A percentile compares a stretch with the other conserved stretches of the same genome.
These are phyloP conservation scores for Beauveria varroae DNA, from an alignment of 2,329 filamentous ascomycete species.

Conservation along the genomic window DNA sequence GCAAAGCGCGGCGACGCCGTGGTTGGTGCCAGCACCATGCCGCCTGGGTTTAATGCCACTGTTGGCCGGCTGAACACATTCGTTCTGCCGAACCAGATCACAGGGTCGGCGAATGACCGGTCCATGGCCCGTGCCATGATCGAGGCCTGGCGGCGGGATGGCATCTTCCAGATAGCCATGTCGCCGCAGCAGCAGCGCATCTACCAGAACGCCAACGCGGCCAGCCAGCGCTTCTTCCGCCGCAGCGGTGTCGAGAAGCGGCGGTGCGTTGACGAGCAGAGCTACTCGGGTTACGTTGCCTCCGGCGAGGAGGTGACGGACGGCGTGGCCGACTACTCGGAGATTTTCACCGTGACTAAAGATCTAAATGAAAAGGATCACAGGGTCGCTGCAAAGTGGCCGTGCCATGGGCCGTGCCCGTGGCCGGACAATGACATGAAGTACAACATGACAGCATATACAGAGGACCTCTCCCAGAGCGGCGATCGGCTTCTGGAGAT, in stretches of 20 bases:
- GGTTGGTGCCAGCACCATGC: slow-evolving; percentile 15
- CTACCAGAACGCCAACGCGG: slow-evolving; percentile 28
- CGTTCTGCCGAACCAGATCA: slow-evolving; percentile 30
- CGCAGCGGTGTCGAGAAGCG: slow-evolving; percentile 30
- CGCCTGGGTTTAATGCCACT: slow-evolving; percentile 20
- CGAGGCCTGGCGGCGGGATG: slow-evolving; percentile 34
- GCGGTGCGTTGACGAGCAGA: slow-evolving; percentile 35
- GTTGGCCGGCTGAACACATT: slow-evolving; percentile 32
- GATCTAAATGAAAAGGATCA: slow-evolving; percentile 32
- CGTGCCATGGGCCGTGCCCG: slow-evolving; percentile 41
- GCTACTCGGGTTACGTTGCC: slow-evolving; percentile 41
- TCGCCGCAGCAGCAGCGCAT: slow-evolving; percentile 24
- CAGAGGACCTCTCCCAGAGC: slow-evolving; percentile 30
- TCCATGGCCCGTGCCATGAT: slow-evolving; percentile 33
- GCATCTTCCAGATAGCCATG: slow-evolving; percentile 40
- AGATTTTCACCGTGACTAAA: slow-evolving; percentile 46
- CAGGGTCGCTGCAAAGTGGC: slow-evolving; percentile 35
- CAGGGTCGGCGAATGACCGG: slow-evolving; percentile 24
- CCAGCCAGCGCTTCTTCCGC: slow-evolving; percentile 33
- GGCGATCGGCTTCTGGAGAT: slow-evolving; percentile 39
- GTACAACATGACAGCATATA: slow-evolving; percentile 31
- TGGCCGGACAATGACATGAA: slow-evolving; percentile 38
- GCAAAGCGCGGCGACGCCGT: not conserved
- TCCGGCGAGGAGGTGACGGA: slow-evolving; percentile 41
- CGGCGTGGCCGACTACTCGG: slow-evolving; percentile 42